These are phyloP conservation scores for Prunus armeniaca DNA, from an alignment of 306 rosid species.

Conservation along the genomic window DNA sequence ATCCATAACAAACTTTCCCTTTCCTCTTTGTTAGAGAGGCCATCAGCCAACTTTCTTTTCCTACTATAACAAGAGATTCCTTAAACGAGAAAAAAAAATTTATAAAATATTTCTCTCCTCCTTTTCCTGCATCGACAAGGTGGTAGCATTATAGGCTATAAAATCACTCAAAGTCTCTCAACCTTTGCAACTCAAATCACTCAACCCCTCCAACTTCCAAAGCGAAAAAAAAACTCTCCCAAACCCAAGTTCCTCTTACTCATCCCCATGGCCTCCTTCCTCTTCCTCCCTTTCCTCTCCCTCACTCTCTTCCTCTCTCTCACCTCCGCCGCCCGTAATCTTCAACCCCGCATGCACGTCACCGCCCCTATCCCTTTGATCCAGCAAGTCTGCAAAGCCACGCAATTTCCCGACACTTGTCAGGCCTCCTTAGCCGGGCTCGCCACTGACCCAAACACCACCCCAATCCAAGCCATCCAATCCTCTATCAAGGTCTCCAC, in stretches of 20 bases:
- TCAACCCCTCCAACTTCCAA: too few species aligned
- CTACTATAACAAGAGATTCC: too few species aligned
- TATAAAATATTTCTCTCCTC: too few species aligned
- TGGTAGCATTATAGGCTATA: too few species aligned
- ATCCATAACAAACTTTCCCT: too few species aligned
- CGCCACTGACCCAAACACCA: slow-evolving; percentile 20
- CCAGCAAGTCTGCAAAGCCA: slow-evolving; percentile 63
- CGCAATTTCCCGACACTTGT: slow-evolving; percentile 68
- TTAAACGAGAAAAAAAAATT: too few species aligned
- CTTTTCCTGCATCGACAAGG: too few species aligned
- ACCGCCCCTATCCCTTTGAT: slow-evolving; percentile 1
- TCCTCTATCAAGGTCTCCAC: slow-evolving; percentile 44
- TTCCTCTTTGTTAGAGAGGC: too few species aligned
- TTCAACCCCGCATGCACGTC: background rate
- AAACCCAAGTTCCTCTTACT: slow-evolving; percentile 37
- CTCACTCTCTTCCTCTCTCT: slow-evolving; percentile 41
- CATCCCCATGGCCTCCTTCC: slow-evolving; percentile 56
- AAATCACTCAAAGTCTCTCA: too few species aligned
- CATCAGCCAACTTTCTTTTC: too few species aligned
- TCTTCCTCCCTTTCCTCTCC: slow-evolving; percentile 34
- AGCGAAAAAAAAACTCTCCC: too few species aligned
- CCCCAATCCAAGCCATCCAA: slow-evolving; percentile 43
- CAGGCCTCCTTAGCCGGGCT: slow-evolving; percentile 34
- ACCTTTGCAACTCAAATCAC: too few species aligned
- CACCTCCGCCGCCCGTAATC: slow-evolving; percentile 42